A percentile compares a stretch with the other conserved stretches of the same genome.
Conservation (phyloP, 176 grass and related monocot species). For the Cocos nucifera region DNA sequence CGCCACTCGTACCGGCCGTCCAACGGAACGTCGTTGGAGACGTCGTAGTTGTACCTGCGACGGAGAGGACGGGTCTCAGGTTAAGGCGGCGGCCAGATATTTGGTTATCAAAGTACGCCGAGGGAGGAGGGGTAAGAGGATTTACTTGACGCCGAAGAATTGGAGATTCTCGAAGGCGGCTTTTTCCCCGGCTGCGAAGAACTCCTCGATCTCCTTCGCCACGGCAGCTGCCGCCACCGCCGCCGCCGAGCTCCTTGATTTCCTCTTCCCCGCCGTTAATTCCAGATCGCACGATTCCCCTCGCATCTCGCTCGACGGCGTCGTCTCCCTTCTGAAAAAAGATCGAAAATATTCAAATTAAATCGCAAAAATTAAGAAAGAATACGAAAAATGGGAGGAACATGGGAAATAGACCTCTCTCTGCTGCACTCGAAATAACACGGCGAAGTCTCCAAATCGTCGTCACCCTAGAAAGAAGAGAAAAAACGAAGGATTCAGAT, state of each 20-base stretch:
- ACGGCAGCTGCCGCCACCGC: no score
- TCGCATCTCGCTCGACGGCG: conserved; percentile 1
- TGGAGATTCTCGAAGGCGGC: neutral
- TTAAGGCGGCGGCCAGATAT: neutral
- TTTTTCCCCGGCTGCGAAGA: conserved; percentile 9
- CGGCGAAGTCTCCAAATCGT: conserved; percentile 1
- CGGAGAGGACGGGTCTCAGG: neutral
- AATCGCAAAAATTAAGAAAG: neutral
- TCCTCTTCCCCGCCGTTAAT: neutral
- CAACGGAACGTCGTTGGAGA: conserved; percentile 24
- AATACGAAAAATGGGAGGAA: neutral
- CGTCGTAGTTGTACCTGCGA: conserved; percentile 26
- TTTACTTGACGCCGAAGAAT: conserved; percentile 12
- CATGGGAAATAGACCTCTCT: conserved; percentile 4
- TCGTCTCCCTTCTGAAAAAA: conserved; percentile 1
- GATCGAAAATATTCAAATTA: neutral
- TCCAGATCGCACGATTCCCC: neutral
- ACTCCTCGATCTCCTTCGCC: conserved; percentile 13
- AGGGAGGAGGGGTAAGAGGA: no score
- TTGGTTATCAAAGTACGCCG: no score
- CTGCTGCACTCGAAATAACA: neutral
- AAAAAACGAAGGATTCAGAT: neutral
- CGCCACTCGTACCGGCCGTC: conserved; percentile 23
- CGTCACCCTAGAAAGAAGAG: neutral
- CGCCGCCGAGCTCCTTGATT: neutral